A percentile compares a stretch with the other conserved stretches of the same genome.
phyloP scores from a whole-genome alignment of 1,284 basidiomycete genomes.

The Pseudozyma sp. region DNA sequence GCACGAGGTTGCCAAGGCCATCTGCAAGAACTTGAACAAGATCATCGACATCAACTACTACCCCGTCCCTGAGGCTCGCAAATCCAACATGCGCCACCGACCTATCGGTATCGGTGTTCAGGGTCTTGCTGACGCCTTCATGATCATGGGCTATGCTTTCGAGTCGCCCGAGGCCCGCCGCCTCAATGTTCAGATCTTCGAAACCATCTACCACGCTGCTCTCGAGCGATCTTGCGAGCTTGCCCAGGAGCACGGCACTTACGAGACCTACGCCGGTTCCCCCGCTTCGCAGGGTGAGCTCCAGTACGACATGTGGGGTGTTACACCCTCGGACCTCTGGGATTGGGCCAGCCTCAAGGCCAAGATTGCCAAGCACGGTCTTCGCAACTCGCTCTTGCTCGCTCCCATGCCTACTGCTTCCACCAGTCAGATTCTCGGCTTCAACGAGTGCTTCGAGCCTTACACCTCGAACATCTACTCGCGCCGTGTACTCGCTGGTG shows the following conservation, averaged over 20 bases:
- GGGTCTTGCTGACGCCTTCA: conserved; percentile 97
- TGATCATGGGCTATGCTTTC: conserved; percentile 95
- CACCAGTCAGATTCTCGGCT: conserved; percentile 97
- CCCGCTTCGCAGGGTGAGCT: conserved; percentile 89
- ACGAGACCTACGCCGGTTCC: conserved; percentile 91
- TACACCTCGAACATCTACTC: conserved; percentile 99
- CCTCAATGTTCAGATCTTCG: conserved; percentile 96
- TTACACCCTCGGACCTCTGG: conserved; percentile 92
- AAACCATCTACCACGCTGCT: conserved; percentile 98
- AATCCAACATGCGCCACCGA: conserved; percentile 96
- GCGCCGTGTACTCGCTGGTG: conserved; percentile 97
- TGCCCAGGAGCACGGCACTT: conserved; percentile 83
- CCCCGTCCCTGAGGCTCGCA: conserved; percentile 88
- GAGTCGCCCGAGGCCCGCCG: conserved; percentile 87
- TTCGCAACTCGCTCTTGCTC: conserved; percentile 92
- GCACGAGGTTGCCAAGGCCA: conserved; percentile 86
- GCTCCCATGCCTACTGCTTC: conserved; percentile 99
- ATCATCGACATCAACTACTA: conserved; percentile 95
- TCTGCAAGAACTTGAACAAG: conserved; percentile 82
- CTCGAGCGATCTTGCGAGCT: conserved; percentile 92
- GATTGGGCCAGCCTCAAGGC: conserved; percentile 91
- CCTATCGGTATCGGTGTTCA: conserved; percentile 98
- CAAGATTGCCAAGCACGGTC: conserved; percentile 85
- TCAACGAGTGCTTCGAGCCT: conserved; percentile 98
- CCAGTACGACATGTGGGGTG: conserved; percentile 95